phyloP scores from a whole-genome alignment of 352 stramenopile genomes.

The Globisporangium viniferum region DNA sequence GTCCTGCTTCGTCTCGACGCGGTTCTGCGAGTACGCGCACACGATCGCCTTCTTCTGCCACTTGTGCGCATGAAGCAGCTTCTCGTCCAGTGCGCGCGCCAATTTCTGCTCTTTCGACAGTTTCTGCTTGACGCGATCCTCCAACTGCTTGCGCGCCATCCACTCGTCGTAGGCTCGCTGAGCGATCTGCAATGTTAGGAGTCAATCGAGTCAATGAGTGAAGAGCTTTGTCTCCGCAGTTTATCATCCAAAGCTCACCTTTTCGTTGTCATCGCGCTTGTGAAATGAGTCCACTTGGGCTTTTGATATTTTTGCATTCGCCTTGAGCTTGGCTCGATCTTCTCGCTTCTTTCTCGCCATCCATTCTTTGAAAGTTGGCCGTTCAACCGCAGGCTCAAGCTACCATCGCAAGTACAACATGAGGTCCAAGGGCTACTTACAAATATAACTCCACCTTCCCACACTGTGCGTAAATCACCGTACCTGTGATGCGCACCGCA shows the following conservation, averaged over 20 bases:
- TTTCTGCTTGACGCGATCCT: conserved; percentile 44
- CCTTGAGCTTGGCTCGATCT: neutral
- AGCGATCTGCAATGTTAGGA: conserved; percentile 4
- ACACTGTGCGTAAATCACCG: neutral
- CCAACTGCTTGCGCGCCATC: conserved; percentile 40
- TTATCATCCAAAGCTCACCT: neutral
- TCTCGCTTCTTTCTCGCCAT: conserved; percentile 12
- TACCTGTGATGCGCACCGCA: conserved; percentile 12
- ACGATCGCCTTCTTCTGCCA: conserved; percentile 72
- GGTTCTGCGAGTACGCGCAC: conserved; percentile 67
- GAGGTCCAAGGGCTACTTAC: too few species aligned
- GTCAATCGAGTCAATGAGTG: neutral
- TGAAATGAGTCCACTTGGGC: neutral
- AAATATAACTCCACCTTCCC: neutral
- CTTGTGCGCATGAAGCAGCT: conserved; percentile 33
- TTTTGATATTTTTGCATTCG: neutral
- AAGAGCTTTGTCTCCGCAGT: neutral
- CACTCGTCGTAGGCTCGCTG: conserved; percentile 33
- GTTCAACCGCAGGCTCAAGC: neutral
- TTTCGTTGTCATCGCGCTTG: neutral
- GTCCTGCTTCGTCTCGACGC: neutral
- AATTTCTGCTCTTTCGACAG: conserved; percentile 25
- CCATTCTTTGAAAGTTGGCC: conserved; percentile 16
- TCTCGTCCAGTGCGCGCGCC: conserved; percentile 25
- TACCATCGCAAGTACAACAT: neutral